Percentiles rank a stretch among this genome's conserved stretches.
Evolutionary conservation across 371 early-diverging fungal species (phyloP).

Genomic region (Mortierella sp.): DNA sequence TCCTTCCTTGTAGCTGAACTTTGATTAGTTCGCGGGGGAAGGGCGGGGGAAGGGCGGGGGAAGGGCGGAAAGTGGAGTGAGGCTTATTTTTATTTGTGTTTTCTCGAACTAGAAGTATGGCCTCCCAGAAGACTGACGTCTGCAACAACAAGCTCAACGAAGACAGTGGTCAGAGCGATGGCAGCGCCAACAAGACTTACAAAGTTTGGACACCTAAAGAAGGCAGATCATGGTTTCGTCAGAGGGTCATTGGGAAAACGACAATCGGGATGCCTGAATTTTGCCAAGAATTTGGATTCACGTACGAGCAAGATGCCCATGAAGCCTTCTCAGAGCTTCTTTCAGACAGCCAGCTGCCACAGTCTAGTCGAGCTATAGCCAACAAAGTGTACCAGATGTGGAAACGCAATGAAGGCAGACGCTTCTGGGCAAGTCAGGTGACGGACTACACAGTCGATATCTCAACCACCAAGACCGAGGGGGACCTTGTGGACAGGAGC

Average conservation of each 20-base stretch:
- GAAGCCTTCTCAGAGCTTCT: conserved; percentile 12
- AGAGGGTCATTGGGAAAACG: conserved; percentile 6
- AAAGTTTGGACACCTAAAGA: no score
- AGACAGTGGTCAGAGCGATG: no score
- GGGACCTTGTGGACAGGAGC: conserved; percentile 22
- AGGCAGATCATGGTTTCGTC: conserved; percentile 9
- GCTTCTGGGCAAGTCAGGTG: conserved; percentile 10
- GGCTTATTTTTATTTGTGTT: no score
- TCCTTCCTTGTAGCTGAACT: no score
- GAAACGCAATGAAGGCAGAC: conserved; percentile 17
- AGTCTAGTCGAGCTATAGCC: neutral
- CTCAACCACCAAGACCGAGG: conserved; percentile 18
- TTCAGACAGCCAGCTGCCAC: conserved; percentile 3
- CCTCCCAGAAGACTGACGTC: no score
- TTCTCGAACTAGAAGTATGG: no score
- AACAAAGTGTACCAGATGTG: conserved; percentile 15
- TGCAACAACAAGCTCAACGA: no score
- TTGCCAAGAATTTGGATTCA: conserved; percentile 14
- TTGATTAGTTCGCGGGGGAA: no score
- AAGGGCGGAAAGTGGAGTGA: no score
- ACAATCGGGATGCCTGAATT: conserved; percentile 11
- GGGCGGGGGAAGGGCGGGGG: no score
- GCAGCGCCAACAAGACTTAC: no score
- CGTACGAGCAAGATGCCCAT: conserved; percentile 13
- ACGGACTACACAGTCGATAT: conserved; percentile 17